Evolutionary conservation across 257 asterid species (phyloP).

Genomic region (Leonotis leonurus): DNA sequence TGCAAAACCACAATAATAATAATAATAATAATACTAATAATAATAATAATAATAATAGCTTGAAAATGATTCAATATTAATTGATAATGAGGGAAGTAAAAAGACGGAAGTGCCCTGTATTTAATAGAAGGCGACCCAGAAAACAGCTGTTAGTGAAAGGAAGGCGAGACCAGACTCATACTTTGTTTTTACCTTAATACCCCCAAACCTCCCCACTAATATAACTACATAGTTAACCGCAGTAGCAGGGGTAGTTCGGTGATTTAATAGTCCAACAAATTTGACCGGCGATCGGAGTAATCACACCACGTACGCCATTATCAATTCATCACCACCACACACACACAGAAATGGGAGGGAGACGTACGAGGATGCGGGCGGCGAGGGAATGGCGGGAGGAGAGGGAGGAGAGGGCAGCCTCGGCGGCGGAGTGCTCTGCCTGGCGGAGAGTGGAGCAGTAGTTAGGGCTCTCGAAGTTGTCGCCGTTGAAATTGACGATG

Average conservation of each 20-base stretch:
- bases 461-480: constrained; percentile 50
- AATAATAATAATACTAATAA: too few relatives aligned
- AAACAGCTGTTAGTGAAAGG: constrained; percentile 16
- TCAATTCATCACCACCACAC: background rate
- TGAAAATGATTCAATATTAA: background rate
- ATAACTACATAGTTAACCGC: background rate
- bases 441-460: constrained; percentile 63
- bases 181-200: background rate
- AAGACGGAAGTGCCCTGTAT: constrained; percentile 5
- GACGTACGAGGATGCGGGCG: constrained; percentile 54
- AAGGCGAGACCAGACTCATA: constrained; percentile 10
- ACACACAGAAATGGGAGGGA: background rate
- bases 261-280: background rate
- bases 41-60: background rate
- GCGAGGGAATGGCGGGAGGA: constrained; percentile 54
- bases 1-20: too few relatives aligned
- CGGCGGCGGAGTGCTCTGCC: constrained; percentile 85
- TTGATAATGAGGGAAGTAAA: background rate
- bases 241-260: background rate
- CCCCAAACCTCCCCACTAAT: background rate
- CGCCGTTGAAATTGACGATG: constrained; percentile 61
- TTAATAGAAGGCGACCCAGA: constrained; percentile 8
- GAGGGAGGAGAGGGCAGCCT: constrained; percentile 49
- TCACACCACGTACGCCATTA: background rate
- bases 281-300: constrained; percentile 4